phyloP scores from a whole-genome alignment of 805 yeast species.

The Millerago galiae region DNA sequence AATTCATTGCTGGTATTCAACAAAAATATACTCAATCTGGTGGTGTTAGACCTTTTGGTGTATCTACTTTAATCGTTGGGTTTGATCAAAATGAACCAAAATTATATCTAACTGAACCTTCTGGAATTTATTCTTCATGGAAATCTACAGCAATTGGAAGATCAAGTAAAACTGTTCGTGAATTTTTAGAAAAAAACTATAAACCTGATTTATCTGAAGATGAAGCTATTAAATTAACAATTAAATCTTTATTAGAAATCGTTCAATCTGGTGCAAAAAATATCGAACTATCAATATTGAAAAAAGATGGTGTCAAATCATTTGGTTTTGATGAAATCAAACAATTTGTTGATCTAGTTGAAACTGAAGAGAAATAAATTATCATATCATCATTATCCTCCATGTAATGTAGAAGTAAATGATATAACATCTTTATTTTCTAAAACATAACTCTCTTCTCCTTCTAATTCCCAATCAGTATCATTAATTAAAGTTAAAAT shows the following conservation, averaged over 20 bases:
- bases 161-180: conserved; percentile 90
- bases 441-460: conserved; percentile 73
- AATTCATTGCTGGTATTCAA: conserved; percentile 95
- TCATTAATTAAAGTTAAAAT: conserved; percentile 87
- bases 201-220: conserved; percentile 52
- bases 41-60: conserved; percentile 97
- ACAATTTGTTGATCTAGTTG: conserved; percentile 71
- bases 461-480: conserved; percentile 95
- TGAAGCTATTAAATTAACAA: conserved; percentile 71
- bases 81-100: conserved; percentile 84
- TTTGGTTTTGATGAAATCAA: conserved; percentile 69
- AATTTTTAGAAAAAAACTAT: conserved; percentile 88
- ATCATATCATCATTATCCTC: conserved; percentile 49
- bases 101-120: conserved; percentile 93
- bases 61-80: conserved; percentile 91
- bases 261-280: conserved; percentile 98
- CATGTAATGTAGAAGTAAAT: conserved; percentile 91
- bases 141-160: conserved; percentile 96
- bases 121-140: conserved; percentile 97
- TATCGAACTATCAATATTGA: conserved; percentile 86
- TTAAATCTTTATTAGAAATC: conserved; percentile 85
- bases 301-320: conserved; percentile 56
- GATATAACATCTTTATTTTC: conserved; percentile 73
- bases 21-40: conserved; percentile 97
- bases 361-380: conserved; percentile 33